phyloP scores from a whole-genome alignment of 768 basidiomycete species.

The Rhizopogon roseolus region DNA sequence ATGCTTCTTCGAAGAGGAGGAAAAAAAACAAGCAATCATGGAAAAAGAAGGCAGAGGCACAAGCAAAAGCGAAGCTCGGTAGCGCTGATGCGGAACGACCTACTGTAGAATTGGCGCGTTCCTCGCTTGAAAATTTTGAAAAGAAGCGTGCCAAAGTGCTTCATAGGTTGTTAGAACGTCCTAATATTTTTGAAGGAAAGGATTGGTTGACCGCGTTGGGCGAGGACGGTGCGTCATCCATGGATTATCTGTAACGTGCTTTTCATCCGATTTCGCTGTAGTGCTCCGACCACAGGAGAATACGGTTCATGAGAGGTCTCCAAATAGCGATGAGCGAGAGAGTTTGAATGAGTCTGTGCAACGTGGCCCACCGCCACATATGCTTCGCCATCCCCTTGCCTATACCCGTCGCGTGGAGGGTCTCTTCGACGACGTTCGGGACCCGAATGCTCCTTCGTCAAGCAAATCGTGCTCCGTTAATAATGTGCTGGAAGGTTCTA shows the following conservation, averaged over 20 bases:
- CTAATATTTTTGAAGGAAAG: background rate
- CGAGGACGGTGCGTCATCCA: slow-evolving; percentile 16
- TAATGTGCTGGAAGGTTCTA: background rate
- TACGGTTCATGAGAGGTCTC: slow-evolving; percentile 2
- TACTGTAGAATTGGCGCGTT: background rate
- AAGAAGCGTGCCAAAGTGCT: background rate
- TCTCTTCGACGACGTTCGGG: slow-evolving; percentile 1
- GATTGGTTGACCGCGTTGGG: slow-evolving; percentile 15
- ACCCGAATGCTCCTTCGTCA: background rate
- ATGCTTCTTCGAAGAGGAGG: background rate
- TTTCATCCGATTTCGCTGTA: background rate
- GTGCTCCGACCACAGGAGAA: background rate
- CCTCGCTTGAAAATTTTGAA: background rate
- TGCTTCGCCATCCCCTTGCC: slow-evolving; percentile 10
- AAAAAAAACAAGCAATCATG: background rate
- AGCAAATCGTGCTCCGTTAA: background rate
- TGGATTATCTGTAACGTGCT: background rate
- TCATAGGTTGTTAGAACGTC: background rate
- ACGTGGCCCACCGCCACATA: slow-evolving; percentile 12
- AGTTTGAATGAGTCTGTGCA: background rate
- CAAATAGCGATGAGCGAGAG: slow-evolving; percentile 1
- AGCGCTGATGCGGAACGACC: background rate
- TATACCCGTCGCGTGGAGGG: slow-evolving; percentile 25
- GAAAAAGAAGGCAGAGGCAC: background rate
- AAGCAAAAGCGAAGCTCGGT: background rate